Conservation (phyloP, 2,329 filamentous ascomycete genomes). For the Leptographium flavum region DNA sequence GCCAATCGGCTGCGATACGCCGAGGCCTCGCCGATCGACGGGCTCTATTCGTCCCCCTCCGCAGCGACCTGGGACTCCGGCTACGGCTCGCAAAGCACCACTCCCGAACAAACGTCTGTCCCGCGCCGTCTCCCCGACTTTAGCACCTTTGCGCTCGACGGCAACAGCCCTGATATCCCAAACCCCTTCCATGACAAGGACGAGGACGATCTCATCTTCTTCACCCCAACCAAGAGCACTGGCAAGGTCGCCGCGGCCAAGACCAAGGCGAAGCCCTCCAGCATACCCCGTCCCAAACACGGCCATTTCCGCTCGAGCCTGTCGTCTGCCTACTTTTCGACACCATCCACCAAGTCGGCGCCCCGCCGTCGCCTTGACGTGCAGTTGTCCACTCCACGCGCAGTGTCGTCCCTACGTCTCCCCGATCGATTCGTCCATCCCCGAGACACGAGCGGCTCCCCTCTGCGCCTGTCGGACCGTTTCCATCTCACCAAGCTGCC, state of each 20-base stretch:
- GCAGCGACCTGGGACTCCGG: constrained; percentile 8
- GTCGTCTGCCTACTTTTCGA: constrained; percentile 8
- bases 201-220: neutral
- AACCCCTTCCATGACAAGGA: neutral
- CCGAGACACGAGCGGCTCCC: constrained; percentile 16
- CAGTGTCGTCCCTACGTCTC: constrained; percentile 10
- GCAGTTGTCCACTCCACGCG: constrained; percentile 4
- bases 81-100: constrained; percentile 8
- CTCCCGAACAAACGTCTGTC: neutral
- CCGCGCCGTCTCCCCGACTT: neutral
- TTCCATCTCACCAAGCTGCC: constrained; percentile 30
- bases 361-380: constrained; percentile 14
- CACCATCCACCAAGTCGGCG: constrained; percentile 1
- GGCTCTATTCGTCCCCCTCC: neutral
- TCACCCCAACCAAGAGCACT: neutral
- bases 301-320: constrained; percentile 1
- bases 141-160: constrained; percentile 6
- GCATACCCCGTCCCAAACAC: neutral
- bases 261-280: neutral
- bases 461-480: constrained; percentile 24
- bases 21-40: neutral
- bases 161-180: constrained; percentile 1
- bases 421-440: constrained; percentile 38
- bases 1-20: neutral
- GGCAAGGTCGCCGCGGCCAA: neutral